These are phyloP conservation scores for Rhododendron williamsianum DNA, from an alignment of 148 eudicot genomes.

Conservation along the genomic window DNA sequence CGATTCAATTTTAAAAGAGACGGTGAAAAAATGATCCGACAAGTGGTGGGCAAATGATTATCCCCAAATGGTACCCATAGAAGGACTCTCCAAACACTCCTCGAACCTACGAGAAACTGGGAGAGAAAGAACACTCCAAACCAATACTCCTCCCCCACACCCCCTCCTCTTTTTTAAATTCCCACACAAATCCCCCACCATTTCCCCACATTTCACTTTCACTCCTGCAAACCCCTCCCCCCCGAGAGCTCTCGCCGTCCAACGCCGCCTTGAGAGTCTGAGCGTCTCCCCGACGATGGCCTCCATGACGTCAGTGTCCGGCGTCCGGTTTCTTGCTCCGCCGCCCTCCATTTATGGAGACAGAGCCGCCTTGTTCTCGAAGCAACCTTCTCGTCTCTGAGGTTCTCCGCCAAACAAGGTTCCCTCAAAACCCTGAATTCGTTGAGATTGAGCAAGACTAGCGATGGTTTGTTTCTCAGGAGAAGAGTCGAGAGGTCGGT, in stretches of 20 bases:
- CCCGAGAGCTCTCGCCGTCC: neutral
- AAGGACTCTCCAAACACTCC: neutral
- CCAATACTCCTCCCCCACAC: neutral
- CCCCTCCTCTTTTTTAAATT: neutral
- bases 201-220: neutral
- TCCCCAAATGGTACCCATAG: no score
- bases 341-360: neutral
- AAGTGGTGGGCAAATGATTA: no score
- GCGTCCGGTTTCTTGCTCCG: conserved; percentile 9
- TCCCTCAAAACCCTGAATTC: conserved; percentile 11
- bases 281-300: conserved; percentile 13
- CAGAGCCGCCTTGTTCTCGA: conserved; percentile 24
- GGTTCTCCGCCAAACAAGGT: conserved; percentile 13
- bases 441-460: conserved; percentile 19
- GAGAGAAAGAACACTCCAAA: neutral
- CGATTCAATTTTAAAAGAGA: no score
- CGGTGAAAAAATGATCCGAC: no score
- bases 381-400: conserved; percentile 24
- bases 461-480: conserved; percentile 16
- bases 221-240: neutral
- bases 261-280: neutral
- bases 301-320: conserved; percentile 29
- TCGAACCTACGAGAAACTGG: neutral
- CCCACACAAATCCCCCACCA: neutral
- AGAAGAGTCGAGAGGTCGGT: conserved; percentile 23